Conservation (phyloP, 495 filamentous ascomycete genomes). For the Xylaria intraflava region DNA sequence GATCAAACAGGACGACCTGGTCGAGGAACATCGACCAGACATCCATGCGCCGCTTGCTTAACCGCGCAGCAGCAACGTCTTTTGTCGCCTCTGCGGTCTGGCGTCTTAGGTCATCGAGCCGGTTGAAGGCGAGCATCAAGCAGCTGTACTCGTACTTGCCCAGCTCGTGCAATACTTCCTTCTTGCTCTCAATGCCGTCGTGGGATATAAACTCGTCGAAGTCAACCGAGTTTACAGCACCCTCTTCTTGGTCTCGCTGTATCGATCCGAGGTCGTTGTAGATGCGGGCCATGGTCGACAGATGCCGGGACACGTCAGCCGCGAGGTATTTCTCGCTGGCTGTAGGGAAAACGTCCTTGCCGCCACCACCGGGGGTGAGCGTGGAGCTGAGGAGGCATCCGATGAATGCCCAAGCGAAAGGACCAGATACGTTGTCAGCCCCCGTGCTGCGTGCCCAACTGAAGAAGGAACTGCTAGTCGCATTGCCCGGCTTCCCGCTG, state of each 20-base stretch:
- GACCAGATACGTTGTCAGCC: slow-evolving; percentile 30
- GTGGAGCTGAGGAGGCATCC: slow-evolving; percentile 25
- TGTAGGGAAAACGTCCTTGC: slow-evolving; percentile 10
- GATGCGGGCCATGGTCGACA: slow-evolving; percentile 33
- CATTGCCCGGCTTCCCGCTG: background rate
- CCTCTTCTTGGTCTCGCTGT: slow-evolving; percentile 28
- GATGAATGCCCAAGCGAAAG: slow-evolving; percentile 33
- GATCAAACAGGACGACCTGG: slow-evolving; percentile 36
- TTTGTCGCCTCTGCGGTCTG: background rate
- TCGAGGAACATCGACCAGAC: slow-evolving; percentile 26
- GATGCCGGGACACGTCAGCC: slow-evolving; percentile 25
- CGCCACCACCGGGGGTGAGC: slow-evolving; percentile 2
- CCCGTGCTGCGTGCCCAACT: slow-evolving; percentile 34
- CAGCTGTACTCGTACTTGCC: slow-evolving; percentile 10
- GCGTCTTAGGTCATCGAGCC: slow-evolving; percentile 28
- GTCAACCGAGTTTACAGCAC: slow-evolving; percentile 35
- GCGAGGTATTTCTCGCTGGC: slow-evolving; percentile 27
- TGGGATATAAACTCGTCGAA: slow-evolving; percentile 29
- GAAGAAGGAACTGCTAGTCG: slow-evolving; percentile 9
- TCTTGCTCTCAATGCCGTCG: slow-evolving; percentile 11
- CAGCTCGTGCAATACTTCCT: slow-evolving; percentile 10
- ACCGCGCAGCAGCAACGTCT: slow-evolving; percentile 3
- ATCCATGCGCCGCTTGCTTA: slow-evolving; percentile 7
- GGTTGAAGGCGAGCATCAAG: slow-evolving; percentile 9
- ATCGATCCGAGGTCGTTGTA: slow-evolving; percentile 38